Conservation (phyloP, 2,329 filamentous ascomycete genomes). For the Geosmithia flava region DNA sequence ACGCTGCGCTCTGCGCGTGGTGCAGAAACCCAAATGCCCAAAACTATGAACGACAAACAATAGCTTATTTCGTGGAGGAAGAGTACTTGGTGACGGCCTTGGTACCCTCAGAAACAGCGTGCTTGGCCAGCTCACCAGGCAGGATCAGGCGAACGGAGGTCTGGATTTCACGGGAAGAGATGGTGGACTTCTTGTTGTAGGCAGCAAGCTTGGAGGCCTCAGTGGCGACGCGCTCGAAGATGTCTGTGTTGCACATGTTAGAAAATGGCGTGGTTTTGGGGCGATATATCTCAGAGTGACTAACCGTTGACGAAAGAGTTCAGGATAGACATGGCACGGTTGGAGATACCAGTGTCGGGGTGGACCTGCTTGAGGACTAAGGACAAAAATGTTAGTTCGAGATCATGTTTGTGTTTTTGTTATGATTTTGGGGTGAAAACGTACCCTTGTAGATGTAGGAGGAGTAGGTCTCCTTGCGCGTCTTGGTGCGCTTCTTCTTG, state of each 20-base stretch:
- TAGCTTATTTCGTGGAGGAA: conserved; percentile 89
- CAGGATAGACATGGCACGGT: conserved; percentile 98
- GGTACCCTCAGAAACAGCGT: conserved; percentile 97
- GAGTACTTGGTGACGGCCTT: conserved; percentile 99
- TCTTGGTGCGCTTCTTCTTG: conserved; percentile 99
- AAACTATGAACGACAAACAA: conserved; percentile 16
- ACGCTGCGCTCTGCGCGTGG: neutral
- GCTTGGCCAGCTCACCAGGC: conserved; percentile 97
- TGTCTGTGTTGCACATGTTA: conserved; percentile 44
- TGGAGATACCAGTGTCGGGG: conserved; percentile 99
- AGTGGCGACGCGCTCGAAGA: conserved; percentile 98
- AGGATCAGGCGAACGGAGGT: conserved; percentile 97
- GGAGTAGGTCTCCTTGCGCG: conserved; percentile 99
- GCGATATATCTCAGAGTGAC: conserved; percentile 14
- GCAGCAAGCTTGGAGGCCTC: conserved; percentile 98
- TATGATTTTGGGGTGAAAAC: conserved; percentile 4
- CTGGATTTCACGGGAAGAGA: conserved; percentile 98
- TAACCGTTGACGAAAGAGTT: conserved; percentile 99
- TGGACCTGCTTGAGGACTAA: conserved; percentile 99
- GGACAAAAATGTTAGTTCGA: conserved; percentile 1
- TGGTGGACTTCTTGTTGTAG: conserved; percentile 99
- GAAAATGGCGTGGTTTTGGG: neutral
- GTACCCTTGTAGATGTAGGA: conserved; percentile 99
- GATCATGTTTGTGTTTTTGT: neutral
- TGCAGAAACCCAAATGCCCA: conserved; percentile 9